Conservation (phyloP, 768 basidiomycete genomes). For the Rhodotorula taiwanensis region DNA sequence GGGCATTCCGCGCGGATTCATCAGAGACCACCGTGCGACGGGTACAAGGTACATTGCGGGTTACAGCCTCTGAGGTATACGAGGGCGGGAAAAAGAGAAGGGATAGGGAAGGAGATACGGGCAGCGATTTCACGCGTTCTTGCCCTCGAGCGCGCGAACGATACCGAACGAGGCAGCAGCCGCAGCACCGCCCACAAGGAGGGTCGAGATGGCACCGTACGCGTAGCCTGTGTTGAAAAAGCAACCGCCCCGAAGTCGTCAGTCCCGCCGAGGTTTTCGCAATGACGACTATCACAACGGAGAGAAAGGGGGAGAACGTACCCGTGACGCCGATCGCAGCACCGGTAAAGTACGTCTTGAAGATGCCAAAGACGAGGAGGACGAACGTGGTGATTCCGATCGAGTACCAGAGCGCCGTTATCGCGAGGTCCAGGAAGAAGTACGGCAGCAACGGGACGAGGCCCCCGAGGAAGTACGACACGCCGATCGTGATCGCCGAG, state of each 20-base stretch:
- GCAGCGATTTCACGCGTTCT: neutral
- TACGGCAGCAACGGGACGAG: slow-evolving; percentile 68
- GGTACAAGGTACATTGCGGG: no score
- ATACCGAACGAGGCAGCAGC: slow-evolving; percentile 66
- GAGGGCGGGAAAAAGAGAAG: neutral
- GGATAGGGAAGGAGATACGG: neutral
- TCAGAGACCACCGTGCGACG: no score
- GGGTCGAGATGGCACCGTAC: slow-evolving; percentile 78
- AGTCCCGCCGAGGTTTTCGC: no score
- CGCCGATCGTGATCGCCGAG: slow-evolving; percentile 89
- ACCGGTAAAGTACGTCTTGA: slow-evolving; percentile 53
- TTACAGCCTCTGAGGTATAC: neutral
- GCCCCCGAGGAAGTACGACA: slow-evolving; percentile 83
- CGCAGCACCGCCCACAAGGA: slow-evolving; percentile 82
- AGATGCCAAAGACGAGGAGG: slow-evolving; percentile 79
- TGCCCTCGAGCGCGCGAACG: slow-evolving; percentile 52
- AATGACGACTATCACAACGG: neutral
- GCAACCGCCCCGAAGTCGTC: neutral
- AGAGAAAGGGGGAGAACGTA: neutral
- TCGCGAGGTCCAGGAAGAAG: slow-evolving; percentile 71
- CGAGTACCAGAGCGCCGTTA: slow-evolving; percentile 50
- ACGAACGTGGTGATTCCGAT: slow-evolving; percentile 73
- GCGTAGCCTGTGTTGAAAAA: slow-evolving; percentile 56
- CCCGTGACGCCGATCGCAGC: slow-evolving; percentile 46
- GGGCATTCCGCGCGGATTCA: no score